phyloP scores from a whole-genome alignment of 139 green algal genomes.

The Closterium sp. region DNA sequence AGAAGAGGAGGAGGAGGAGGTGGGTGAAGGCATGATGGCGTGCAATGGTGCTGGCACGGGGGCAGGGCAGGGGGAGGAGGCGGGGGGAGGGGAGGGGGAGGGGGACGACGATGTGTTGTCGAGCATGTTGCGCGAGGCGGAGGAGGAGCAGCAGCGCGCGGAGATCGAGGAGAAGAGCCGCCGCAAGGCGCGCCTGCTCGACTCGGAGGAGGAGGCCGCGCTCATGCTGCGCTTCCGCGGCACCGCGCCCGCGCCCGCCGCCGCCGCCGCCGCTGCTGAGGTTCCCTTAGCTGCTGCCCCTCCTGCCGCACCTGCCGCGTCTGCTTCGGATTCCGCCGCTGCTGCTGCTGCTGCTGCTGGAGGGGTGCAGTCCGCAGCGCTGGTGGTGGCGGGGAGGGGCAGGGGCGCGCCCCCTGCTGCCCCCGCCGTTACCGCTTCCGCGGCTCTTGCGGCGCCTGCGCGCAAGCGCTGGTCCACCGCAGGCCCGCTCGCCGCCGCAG shows the following conservation, averaged over 20 bases:
- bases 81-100: not conserved
- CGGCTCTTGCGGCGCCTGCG: not conserved
- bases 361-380: not conserved
- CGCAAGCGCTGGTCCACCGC: not conserved
- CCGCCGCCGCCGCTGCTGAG: not conserved
- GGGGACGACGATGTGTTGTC: not conserved
- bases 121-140: not conserved
- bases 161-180: conserved; percentile 6
- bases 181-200: not conserved
- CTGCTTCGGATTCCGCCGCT: too few relatives aligned
- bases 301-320: not conserved
- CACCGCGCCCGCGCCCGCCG: too few relatives aligned
- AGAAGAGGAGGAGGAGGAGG: not conserved
- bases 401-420: not conserved
- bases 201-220: not conserved
- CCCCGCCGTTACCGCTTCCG: not conserved
- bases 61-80: not conserved
- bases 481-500: too few relatives aligned
- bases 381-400: not conserved
- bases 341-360: not conserved
- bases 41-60: not conserved
- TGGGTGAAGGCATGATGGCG: not conserved
- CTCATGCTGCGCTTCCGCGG: not conserved
- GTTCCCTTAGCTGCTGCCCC: not conserved
- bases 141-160: not conserved